Percentiles rank a stretch among this genome's conserved stretches.
These are phyloP conservation scores for Penicillium roqueforti DNA, from an alignment of 495 filamentous ascomycete species.

Conservation along the genomic window DNA sequence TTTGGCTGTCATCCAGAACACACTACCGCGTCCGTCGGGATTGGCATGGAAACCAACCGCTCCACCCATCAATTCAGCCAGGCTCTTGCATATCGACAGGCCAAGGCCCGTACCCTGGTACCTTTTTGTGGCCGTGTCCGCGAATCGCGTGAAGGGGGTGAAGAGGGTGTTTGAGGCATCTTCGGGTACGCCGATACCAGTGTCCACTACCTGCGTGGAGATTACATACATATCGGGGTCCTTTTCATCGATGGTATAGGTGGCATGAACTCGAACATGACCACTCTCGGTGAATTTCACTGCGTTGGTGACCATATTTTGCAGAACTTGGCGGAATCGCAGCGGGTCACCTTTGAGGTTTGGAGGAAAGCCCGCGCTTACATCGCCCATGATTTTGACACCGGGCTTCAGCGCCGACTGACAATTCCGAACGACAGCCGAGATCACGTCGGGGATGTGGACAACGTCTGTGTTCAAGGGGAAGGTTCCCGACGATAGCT, in stretches of 20 bases:
- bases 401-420: constrained; percentile 54
- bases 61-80: constrained; percentile 81
- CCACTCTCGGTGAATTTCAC: constrained; percentile 84
- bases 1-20: constrained; percentile 57
- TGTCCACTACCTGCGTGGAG: constrained; percentile 62
- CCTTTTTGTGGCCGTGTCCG: constrained; percentile 66
- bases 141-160: constrained; percentile 82
- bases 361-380: constrained; percentile 37
- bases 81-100: constrained; percentile 73
- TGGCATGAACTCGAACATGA: constrained; percentile 51
- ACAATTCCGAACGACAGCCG: constrained; percentile 51
- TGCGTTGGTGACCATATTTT: constrained; percentile 82
- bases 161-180: constrained; percentile 69
- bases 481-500: constrained; percentile 82
- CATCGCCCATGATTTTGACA: constrained; percentile 52
- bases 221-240: constrained; percentile 39
- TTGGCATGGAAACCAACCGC: constrained; percentile 59
- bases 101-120: constrained; percentile 83
- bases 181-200: constrained; percentile 81
- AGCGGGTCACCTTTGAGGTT: constrained; percentile 64
- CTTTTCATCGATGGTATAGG: constrained; percentile 49
- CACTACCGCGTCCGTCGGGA: constrained; percentile 47
- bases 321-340: constrained; percentile 75
- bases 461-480: constrained; percentile 67
- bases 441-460: constrained; percentile 56